Evolutionary conservation across 1,284 basidiomycete species (phyloP), one percentile per base, ranked within the genome.

Genomic region (Lentinula novae-zelandiae): DNA sequence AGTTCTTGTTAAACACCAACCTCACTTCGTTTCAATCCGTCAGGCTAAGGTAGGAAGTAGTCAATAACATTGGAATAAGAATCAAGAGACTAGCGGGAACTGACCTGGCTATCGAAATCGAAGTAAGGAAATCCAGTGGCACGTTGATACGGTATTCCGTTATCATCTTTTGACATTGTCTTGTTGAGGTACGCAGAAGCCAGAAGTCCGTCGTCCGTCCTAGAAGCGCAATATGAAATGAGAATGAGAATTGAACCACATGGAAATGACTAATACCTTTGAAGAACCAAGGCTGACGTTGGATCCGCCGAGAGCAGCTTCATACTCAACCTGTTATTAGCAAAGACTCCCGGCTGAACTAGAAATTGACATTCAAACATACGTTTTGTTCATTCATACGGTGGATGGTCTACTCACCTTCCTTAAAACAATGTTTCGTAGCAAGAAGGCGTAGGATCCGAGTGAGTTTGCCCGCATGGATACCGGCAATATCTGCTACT

Each of bases 351-450:
- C 22, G 62, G 64, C 20, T 62, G 50, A 2, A 70, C 68, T 71
- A 50, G 6, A 17, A 15, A 15, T 8, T n/a, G 27, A 27, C 22
- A 15, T 31, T 54, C 17, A 38, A 34, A 6, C 8, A 36, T 31
- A 15, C 17, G 31, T 17, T 31, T n/a, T 20, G 49, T 53, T 2
- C 42, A 52, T 53, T 1, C 42, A 51, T 48, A 50, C 8, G 33
- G 15, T 27, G 15, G 22, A 3, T 22, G 20, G 17, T 15, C 17
- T 27, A 36, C 64, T 17, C 57, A 75, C 75, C 74, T 70, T 78
- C 77, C 13, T 63, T 62, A 58, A 77, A 79, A 50, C 74, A 69
- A 61, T 78, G 75, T 48, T 73, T 73, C 0, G 73, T 71, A 3
- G 73, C 72, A 1, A 79, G 69, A 9, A 74, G 58, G 1, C 76